A percentile compares a stretch with the other conserved stretches of the same genome.
These are phyloP conservation scores for Flaveria brownii DNA, from an alignment of 129 eudicot genomes.

Conservation along the genomic window DNA sequence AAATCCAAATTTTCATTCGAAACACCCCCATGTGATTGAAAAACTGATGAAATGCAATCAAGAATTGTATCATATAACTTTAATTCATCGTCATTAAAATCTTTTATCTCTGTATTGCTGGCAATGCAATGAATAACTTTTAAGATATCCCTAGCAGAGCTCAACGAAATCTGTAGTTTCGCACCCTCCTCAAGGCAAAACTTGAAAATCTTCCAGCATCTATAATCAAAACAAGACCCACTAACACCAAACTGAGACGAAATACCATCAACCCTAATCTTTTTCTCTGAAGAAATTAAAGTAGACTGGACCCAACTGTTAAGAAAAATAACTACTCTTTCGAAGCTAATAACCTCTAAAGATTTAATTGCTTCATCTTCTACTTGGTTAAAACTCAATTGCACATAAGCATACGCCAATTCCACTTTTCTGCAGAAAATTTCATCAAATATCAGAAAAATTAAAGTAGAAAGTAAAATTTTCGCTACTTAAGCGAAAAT, in stretches of 20 bases:
- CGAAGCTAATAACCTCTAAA: slow-evolving; percentile 51
- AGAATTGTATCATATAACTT: slow-evolving; percentile 46
- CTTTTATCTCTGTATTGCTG: slow-evolving; percentile 31
- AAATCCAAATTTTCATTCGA: slow-evolving; percentile 71
- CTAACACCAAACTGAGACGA: slow-evolving; percentile 32
- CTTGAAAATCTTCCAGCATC: slow-evolving; percentile 81
- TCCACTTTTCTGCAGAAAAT: slow-evolving; percentile 67
- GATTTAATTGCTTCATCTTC: slow-evolving; percentile 36
- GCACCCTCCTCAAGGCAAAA: slow-evolving; percentile 68
- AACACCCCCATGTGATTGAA: slow-evolving; percentile 68
- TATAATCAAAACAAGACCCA: slow-evolving; percentile 61
- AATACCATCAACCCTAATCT: slow-evolving; percentile 43
- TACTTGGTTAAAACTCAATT: slow-evolving; percentile 36
- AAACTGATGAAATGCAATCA: slow-evolving; percentile 56
- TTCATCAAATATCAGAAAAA: neutral
- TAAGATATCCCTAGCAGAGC: slow-evolving; percentile 58
- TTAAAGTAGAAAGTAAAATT: neutral
- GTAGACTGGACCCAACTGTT: slow-evolving; percentile 80
- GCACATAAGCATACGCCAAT: slow-evolving; percentile 64
- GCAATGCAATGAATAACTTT: slow-evolving; percentile 65
- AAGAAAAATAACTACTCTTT: slow-evolving; percentile 52
- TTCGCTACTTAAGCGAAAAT: neutral
- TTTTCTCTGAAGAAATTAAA: slow-evolving; percentile 73
- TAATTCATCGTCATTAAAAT: slow-evolving; percentile 31
- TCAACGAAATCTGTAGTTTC: slow-evolving; percentile 44